A percentile compares a stretch with the other conserved stretches of the same genome.
Conservation (phyloP, 371 early-diverging fungal genomes). For the Quaeritorhiza haematococci region DNA sequence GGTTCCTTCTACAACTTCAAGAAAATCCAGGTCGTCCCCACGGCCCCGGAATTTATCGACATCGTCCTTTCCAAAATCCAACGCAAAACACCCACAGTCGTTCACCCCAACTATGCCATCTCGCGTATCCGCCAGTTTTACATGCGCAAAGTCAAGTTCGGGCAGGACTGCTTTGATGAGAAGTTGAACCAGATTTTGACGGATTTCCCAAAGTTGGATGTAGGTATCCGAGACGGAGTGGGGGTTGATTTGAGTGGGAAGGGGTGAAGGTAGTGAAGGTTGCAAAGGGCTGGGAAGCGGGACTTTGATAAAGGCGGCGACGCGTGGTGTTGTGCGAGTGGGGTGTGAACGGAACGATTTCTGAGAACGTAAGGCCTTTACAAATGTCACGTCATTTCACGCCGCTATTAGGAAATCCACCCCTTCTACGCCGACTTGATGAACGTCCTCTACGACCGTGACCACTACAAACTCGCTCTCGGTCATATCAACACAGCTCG, state of each 20-base stretch:
- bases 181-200: slow-evolving; percentile 89
- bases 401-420: slow-evolving; percentile 82
- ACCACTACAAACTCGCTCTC: slow-evolving; percentile 99
- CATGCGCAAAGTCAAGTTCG: slow-evolving; percentile 99
- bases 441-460: slow-evolving; percentile 99
- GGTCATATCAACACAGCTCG: slow-evolving; percentile 98
- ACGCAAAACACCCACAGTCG: slow-evolving; percentile 99
- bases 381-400: background rate
- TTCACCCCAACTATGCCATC: slow-evolving; percentile 94
- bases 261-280: no score
- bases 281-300: no score
- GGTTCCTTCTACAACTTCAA: slow-evolving; percentile 88
- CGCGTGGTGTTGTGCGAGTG: background rate
- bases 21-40: slow-evolving; percentile 95
- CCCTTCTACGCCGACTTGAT: slow-evolving; percentile 99
- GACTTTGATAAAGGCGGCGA: no score
- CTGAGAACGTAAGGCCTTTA: background rate
- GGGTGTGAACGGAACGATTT: slow-evolving; percentile 1
- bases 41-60: slow-evolving; percentile 93
- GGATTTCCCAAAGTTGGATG: slow-evolving; percentile 99
- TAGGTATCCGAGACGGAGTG: no score
- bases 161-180: slow-evolving; percentile 96
- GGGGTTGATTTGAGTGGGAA: no score
- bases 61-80: slow-evolving; percentile 98
- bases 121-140: slow-evolving; percentile 98